A percentile compares a stretch with the other conserved stretches of the same genome.
phyloP scores from a whole-genome alignment of 352 stramenopile species.

The Pythium scleroteichum region DNA sequence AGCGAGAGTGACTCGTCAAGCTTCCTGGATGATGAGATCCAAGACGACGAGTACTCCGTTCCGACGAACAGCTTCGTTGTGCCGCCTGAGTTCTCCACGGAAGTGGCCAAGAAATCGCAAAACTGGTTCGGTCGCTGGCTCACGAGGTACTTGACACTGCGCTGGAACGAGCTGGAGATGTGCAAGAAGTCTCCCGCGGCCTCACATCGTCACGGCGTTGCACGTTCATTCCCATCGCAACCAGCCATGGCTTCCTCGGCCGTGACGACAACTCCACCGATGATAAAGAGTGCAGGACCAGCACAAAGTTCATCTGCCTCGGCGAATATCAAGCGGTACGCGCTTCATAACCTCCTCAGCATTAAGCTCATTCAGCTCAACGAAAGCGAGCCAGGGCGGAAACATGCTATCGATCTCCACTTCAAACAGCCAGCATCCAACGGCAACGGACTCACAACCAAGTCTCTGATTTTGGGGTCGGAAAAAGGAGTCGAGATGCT shows the following conservation, averaged over 20 bases:
- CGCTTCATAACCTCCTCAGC: conserved; percentile 46
- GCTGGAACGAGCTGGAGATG: conserved; percentile 61
- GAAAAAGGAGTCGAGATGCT: conserved; percentile 38
- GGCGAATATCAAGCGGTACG: conserved; percentile 34
- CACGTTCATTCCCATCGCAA: conserved; percentile 16
- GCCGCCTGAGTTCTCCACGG: conserved; percentile 42
- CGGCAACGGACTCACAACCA: conserved; percentile 42
- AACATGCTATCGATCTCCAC: conserved; percentile 48
- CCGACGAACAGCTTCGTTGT: conserved; percentile 26
- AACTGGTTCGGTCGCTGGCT: conserved; percentile 69
- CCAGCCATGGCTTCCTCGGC: neutral
- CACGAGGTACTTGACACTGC: conserved; percentile 42
- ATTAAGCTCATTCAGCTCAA: conserved; percentile 54
- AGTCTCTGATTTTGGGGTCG: conserved; percentile 47
- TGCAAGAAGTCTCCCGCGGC: conserved; percentile 34
- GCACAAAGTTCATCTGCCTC: conserved; percentile 12
- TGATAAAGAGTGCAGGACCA: neutral
- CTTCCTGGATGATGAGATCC: neutral
- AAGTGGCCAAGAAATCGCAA: conserved; percentile 69
- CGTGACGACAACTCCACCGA: neutral
- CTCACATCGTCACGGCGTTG: conserved; percentile 16
- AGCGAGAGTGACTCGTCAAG: conserved; percentile 3
- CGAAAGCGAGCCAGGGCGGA: conserved; percentile 48
- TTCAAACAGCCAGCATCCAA: conserved; percentile 43
- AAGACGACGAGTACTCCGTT: conserved; percentile 16